These are phyloP conservation scores for Fusarium luffae DNA, from an alignment of 2,329 filamentous ascomycete species.

Conservation along the genomic window DNA sequence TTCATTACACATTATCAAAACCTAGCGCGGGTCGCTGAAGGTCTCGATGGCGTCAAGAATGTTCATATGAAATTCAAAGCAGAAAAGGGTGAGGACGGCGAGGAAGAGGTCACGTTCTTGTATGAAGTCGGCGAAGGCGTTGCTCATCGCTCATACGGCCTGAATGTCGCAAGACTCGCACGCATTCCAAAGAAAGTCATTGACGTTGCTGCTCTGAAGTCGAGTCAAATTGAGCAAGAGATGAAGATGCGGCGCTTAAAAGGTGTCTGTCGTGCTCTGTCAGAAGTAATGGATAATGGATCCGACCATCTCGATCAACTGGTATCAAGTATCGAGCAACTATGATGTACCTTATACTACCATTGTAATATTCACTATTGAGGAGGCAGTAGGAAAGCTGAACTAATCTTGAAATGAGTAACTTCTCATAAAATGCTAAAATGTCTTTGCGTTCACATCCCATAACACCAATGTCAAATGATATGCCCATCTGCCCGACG, in stretches of 20 bases:
- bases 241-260: slow-evolving; percentile 72
- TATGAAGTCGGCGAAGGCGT: slow-evolving; percentile 94
- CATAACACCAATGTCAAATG: slow-evolving; percentile 33
- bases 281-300: slow-evolving; percentile 53
- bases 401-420: slow-evolving; percentile 16
- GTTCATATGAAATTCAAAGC: slow-evolving; percentile 91
- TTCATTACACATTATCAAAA: slow-evolving; percentile 99
- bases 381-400: neutral
- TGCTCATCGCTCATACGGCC: slow-evolving; percentile 91
- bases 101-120: slow-evolving; percentile 89
- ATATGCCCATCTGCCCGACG: slow-evolving; percentile 17
- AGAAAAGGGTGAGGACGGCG: slow-evolving; percentile 56
- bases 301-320: slow-evolving; percentile 63
- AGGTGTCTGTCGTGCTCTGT: slow-evolving; percentile 58
- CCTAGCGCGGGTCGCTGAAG: slow-evolving; percentile 75
- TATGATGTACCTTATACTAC: slow-evolving; percentile 52
- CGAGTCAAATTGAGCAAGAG: slow-evolving; percentile 80
- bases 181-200: slow-evolving; percentile 81
- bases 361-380: slow-evolving; percentile 3
- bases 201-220: slow-evolving; percentile 83
- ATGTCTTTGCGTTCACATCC: slow-evolving; percentile 18
- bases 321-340: slow-evolving; percentile 67
- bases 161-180: slow-evolving; percentile 91
- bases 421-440: slow-evolving; percentile 20
- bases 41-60: slow-evolving; percentile 79